Conservation (phyloP, 768 basidiomycete genomes). For the Mycena vulgaris region DNA sequence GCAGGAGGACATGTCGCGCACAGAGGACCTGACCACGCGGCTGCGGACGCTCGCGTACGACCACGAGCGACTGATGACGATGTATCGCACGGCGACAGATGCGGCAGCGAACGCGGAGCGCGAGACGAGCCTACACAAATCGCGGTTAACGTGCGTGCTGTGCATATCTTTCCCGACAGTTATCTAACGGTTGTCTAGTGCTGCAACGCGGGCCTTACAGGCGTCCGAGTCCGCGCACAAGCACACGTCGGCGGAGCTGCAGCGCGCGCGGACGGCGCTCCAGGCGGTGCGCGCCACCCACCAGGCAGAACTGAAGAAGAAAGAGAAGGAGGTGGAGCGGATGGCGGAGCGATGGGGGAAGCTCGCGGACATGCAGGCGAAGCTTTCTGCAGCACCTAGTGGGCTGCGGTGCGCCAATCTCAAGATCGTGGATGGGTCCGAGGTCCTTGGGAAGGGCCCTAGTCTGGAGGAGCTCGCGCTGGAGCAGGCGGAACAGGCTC, state of each 20-base stretch:
- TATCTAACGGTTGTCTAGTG: slow-evolving; percentile 50
- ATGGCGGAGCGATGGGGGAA: slow-evolving; percentile 84
- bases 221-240: slow-evolving; percentile 78
- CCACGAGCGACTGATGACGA: slow-evolving; percentile 78
- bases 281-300: slow-evolving; percentile 81
- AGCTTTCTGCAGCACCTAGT: slow-evolving; percentile 62
- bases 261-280: slow-evolving; percentile 77
- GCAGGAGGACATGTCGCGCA: slow-evolving; percentile 81
- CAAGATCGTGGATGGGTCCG: slow-evolving; percentile 60
- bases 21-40: slow-evolving; percentile 83
- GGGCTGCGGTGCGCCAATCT: slow-evolving; percentile 73
- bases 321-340: slow-evolving; percentile 84
- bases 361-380: slow-evolving; percentile 77
- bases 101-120: slow-evolving; percentile 81
- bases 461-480: slow-evolving; percentile 77
- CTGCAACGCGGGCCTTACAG: slow-evolving; percentile 68
- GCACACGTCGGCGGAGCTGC: slow-evolving; percentile 77
- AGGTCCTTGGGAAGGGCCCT: slow-evolving; percentile 64
- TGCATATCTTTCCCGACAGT: background rate
- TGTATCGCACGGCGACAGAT: slow-evolving; percentile 74
- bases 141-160: slow-evolving; percentile 74
- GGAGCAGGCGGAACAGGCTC: slow-evolving; percentile 80
- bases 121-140: slow-evolving; percentile 82
- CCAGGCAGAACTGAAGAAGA: slow-evolving; percentile 82
- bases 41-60: slow-evolving; percentile 86